Conservation (phyloP, 1,139 yeast species). For the Yamadazyma aaseri region DNA sequence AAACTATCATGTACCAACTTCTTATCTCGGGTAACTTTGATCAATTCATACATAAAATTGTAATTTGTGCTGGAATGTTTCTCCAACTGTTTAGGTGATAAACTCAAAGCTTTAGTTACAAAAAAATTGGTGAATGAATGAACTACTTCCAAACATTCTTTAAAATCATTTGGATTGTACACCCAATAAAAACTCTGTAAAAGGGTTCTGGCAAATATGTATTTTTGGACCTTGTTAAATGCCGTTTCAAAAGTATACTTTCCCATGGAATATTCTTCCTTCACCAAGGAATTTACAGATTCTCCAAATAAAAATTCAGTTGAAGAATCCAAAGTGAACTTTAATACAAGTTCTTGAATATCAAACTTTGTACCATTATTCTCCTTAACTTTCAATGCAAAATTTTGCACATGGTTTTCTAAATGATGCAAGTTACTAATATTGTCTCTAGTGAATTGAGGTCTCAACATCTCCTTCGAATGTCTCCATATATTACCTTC, state of each 20-base stretch:
- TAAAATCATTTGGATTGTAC: slow-evolving; percentile 31
- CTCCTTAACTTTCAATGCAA: slow-evolving; percentile 30
- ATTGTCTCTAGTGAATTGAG: slow-evolving; percentile 58
- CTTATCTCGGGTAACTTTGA: slow-evolving; percentile 47
- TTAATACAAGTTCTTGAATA: slow-evolving; percentile 37
- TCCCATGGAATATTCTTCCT: slow-evolving; percentile 23
- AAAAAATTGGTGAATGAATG: slow-evolving; percentile 27
- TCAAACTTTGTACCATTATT: slow-evolving; percentile 29
- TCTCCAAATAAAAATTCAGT: slow-evolving; percentile 53
- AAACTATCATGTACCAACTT: slow-evolving; percentile 46
- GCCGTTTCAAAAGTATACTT: slow-evolving; percentile 32
- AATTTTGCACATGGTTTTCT: slow-evolving; percentile 43
- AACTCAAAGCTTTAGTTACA: slow-evolving; percentile 24
- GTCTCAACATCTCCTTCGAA: slow-evolving; percentile 54
- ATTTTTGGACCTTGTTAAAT: slow-evolving; percentile 32
- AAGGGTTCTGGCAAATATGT: slow-evolving; percentile 32
- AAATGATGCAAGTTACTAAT: slow-evolving; percentile 47
- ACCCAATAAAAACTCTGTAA: slow-evolving; percentile 33
- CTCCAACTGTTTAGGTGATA: slow-evolving; percentile 28
- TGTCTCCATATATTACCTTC: slow-evolving; percentile 59
- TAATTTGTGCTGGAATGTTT: slow-evolving; percentile 33
- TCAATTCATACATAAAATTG: slow-evolving; percentile 45
- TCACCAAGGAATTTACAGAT: slow-evolving; percentile 29
- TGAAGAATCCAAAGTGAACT: slow-evolving; percentile 50
- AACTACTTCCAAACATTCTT: slow-evolving; percentile 23